Percentiles rank a stretch among this genome's conserved stretches.
These are phyloP conservation scores for Cardiospermum halicacabum DNA, from an alignment of 345 rosid species.

Conservation along the genomic window DNA sequence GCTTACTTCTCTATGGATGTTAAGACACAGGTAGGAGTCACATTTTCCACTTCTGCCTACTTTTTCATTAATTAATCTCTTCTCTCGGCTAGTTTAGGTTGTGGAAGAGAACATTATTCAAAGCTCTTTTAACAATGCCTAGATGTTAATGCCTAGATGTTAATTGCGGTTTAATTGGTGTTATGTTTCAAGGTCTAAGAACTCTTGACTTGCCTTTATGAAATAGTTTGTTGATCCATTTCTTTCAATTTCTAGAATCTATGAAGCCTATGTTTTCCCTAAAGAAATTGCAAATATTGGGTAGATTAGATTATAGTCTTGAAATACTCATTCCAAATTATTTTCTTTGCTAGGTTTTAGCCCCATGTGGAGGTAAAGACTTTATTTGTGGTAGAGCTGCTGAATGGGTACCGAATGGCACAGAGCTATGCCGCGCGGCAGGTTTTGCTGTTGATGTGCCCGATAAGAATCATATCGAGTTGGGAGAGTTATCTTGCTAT, in stretches of 20 bases:
- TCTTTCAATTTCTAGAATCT: neutral
- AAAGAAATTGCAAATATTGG: neutral
- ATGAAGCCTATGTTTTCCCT: neutral
- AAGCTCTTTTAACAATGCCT: neutral
- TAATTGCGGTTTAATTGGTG: neutral
- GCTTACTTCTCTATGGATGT: constrained; percentile 89
- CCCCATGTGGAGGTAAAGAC: constrained; percentile 77
- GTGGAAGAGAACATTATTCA: neutral
- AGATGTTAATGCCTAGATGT: neutral
- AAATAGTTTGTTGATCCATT: neutral
- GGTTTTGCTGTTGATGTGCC: constrained; percentile 60
- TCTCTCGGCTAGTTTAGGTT: neutral
- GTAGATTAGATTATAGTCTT: neutral
- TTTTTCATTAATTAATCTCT: neutral
- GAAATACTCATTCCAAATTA: constrained; percentile 11
- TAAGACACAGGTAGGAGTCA: constrained; percentile 45
- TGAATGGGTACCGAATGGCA: constrained; percentile 79
- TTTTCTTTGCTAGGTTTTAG: constrained; percentile 44
- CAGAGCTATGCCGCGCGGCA: constrained; percentile 75
- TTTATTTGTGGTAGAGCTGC: constrained; percentile 80
- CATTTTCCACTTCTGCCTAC: neutral
- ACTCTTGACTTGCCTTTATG: constrained; percentile 4
- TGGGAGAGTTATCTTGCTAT: constrained; percentile 58
- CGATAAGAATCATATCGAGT: constrained; percentile 21
- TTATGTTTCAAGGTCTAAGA: constrained; percentile 1